phyloP scores from a whole-genome alignment of 2,329 filamentous ascomycete genomes.

The Plenodomus tracheiphilus region DNA sequence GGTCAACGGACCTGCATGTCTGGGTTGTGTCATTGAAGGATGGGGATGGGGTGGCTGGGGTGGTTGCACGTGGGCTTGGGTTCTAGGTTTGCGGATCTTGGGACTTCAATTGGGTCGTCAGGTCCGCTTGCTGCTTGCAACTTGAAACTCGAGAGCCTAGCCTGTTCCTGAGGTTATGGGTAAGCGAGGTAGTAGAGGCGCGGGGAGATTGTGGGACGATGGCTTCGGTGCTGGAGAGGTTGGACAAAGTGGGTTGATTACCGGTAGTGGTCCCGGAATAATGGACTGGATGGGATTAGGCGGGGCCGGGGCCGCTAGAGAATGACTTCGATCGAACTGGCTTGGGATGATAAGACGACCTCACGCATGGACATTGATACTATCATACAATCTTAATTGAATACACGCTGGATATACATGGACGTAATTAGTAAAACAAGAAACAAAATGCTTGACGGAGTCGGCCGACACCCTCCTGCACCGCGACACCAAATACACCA shows the following conservation, averaged over 20 bases:
- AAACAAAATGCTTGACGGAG: too few relatives aligned
- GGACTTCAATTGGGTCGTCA: too few relatives aligned
- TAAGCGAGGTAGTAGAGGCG: too few relatives aligned
- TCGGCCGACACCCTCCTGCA: too few relatives aligned
- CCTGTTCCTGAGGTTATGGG: too few relatives aligned
- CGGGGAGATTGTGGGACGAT: too few relatives aligned
- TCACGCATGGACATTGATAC: neutral
- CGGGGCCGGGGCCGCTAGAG: neutral
- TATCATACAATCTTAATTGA: neutral
- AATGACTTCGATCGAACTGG: neutral
- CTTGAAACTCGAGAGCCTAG: too few relatives aligned
- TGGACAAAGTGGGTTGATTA: neutral
- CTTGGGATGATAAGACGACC: neutral
- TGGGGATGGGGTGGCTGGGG: neutral
- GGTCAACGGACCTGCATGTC: constrained; percentile 17
- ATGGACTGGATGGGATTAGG: neutral
- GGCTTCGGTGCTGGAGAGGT: too few relatives aligned
- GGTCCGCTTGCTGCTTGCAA: too few relatives aligned
- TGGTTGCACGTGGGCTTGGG: constrained; percentile 14
- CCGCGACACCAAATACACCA: neutral
- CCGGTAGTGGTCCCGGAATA: neutral
- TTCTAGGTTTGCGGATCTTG: neutral
- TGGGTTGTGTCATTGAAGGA: constrained; percentile 4
- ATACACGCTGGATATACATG: neutral
- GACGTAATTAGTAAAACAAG: neutral